These are phyloP conservation scores for Podospora didyma DNA, from an alignment of 495 filamentous ascomycete genomes.

Conservation along the genomic window DNA sequence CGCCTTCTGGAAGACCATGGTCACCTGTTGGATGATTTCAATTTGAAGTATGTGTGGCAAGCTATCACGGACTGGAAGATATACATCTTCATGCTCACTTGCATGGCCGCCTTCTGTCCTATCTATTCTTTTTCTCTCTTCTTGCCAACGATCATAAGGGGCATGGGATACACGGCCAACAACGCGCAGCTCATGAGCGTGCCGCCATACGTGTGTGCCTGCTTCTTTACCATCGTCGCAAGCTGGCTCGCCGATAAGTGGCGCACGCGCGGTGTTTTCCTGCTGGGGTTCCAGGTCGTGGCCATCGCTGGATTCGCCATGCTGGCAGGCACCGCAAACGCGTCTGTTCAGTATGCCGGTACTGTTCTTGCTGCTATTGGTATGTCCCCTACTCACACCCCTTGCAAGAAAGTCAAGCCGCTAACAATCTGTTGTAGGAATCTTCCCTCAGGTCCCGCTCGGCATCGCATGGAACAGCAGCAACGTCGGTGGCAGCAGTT, in stretches of 20 bases:
- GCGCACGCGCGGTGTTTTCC: conserved; percentile 47
- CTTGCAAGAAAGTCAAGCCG: no score
- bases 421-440: conserved; percentile 48
- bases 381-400: no score
- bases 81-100: conserved; percentile 43
- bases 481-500: conserved; percentile 66
- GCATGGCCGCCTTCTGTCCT: conserved; percentile 35
- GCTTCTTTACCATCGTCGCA: conserved; percentile 44
- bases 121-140: conserved; percentile 64
- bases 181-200: conserved; percentile 57
- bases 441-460: conserved; percentile 69
- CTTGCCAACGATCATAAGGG: conserved; percentile 58
- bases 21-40: conserved; percentile 65
- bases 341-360: conserved; percentile 63
- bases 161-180: conserved; percentile 55
- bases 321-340: conserved; percentile 48
- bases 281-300: conserved; percentile 46
- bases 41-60: conserved; percentile 63
- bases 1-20: conserved; percentile 53
- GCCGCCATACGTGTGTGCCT: conserved; percentile 55
- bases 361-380: conserved; percentile 56
- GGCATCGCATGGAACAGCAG: conserved; percentile 73
- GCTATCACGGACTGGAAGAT: conserved; percentile 65
- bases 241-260: conserved; percentile 49
- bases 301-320: conserved; percentile 60